These are phyloP conservation scores for Nigrograna mackinnonii DNA, from an alignment of 2,329 filamentous ascomycete species.

Conservation along the genomic window DNA sequence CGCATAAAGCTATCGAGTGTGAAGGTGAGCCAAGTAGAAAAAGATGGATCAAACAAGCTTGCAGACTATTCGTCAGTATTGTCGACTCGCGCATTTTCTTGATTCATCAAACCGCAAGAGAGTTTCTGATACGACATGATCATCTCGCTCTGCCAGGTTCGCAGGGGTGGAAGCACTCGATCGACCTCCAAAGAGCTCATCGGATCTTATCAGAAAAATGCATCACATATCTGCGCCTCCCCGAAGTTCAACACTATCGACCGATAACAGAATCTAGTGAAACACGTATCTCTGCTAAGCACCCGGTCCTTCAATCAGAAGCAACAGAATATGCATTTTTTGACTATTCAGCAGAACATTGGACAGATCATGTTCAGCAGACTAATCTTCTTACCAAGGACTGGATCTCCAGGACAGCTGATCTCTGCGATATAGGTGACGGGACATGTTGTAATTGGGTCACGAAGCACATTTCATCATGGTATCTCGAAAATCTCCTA, in stretches of 20 bases:
- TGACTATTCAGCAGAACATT: not conserved
- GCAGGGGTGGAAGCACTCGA: slow-evolving; percentile 10
- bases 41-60: slow-evolving; percentile 12
- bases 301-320: not conserved
- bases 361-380: not conserved
- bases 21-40: slow-evolving; percentile 3
- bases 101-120: slow-evolving; percentile 32
- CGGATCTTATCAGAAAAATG: slow-evolving; percentile 3
- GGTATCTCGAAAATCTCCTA: too few relatives aligned
- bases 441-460: too few relatives aligned
- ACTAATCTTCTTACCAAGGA: not conserved
- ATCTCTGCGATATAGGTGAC: too few relatives aligned
- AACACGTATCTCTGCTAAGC: not conserved
- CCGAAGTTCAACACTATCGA: not conserved
- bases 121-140: slow-evolving; percentile 21
- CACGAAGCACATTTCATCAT: too few relatives aligned
- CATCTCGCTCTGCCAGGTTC: not conserved
- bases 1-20: slow-evolving; percentile 3
- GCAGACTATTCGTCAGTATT: slow-evolving; percentile 29
- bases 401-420: not conserved
- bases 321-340: not conserved
- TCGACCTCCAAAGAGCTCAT: slow-evolving; percentile 7
- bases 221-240: slow-evolving; percentile 4
- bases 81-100: slow-evolving; percentile 21
- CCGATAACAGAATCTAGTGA: too few relatives aligned